Conservation (phyloP, 1,284 basidiomycete species). For the Lentinula novae-zelandiae region DNA sequence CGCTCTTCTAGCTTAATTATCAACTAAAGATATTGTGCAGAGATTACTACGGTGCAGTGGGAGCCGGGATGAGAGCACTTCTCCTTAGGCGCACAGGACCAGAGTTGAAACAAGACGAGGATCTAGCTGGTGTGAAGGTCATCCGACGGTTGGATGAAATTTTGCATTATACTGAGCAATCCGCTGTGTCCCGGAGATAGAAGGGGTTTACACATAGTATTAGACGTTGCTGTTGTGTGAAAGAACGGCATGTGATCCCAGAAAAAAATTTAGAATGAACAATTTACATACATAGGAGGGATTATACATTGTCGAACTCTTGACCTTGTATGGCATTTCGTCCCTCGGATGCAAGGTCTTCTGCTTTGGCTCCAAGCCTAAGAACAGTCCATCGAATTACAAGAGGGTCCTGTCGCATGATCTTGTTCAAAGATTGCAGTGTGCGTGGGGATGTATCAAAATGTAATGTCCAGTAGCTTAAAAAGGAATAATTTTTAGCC, state of each 20-base stretch:
- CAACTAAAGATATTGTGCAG: conserved; percentile 30
- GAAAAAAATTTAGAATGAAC: neutral
- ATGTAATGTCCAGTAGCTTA: conserved; percentile 86
- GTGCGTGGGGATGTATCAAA: conserved; percentile 82
- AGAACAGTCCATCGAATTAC: conserved; percentile 82
- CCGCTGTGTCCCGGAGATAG: neutral
- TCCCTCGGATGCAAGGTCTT: conserved; percentile 55
- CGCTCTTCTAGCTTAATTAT: conserved; percentile 3
- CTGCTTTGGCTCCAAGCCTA: conserved; percentile 72
- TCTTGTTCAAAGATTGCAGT: conserved; percentile 57
- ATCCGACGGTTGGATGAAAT: conserved; percentile 41
- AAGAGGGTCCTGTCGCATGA: conserved; percentile 75
- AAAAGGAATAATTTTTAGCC: neutral
- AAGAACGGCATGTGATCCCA: neutral
- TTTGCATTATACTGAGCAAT: conserved; percentile 17
- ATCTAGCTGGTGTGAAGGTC: conserved; percentile 33
- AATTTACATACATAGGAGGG: neutral
- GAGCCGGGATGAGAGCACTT: conserved; percentile 56
- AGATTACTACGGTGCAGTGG: conserved; percentile 63
- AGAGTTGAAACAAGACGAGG: conserved; percentile 44
- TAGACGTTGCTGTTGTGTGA: neutral
- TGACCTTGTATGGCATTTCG: conserved; percentile 21
- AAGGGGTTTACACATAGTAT: neutral
- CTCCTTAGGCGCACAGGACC: conserved; percentile 48
- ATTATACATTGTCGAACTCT: neutral